These are phyloP conservation scores for Backusella liffmaniae DNA, from an alignment of 192 early-diverging fungal genomes.

Conservation along the genomic window DNA sequence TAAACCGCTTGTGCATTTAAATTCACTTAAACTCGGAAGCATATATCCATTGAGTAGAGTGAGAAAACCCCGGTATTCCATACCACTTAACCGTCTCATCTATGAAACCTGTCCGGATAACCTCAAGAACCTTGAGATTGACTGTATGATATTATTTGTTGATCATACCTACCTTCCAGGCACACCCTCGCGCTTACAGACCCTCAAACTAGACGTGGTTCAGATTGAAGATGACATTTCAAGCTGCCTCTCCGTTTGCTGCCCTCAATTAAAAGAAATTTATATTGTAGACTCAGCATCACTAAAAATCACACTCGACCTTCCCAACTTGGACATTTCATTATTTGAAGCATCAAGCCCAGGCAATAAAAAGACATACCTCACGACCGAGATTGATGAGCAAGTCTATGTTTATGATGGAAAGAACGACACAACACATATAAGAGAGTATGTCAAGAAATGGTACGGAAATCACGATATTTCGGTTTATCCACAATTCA, in stretches of 20 bases:
- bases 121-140: not conserved
- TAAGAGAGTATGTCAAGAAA: not conserved
- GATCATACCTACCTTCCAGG: not conserved
- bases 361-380: not conserved
- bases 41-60: no score
- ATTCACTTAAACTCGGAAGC: not conserved
- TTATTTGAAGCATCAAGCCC: not conserved
- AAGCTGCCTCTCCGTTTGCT: not conserved
- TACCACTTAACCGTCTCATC: not conserved
- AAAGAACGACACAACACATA: not conserved
- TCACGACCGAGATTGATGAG: not conserved
- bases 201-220: not conserved
- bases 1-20: not conserved
- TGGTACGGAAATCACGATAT: not conserved
- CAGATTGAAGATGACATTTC: not conserved
- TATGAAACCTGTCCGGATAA: not conserved
- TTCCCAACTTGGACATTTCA: not conserved
- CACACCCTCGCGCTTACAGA: not conserved
- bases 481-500: not conserved
- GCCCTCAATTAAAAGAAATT: not conserved
- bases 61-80: no score
- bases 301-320: not conserved
- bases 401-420: not conserved
- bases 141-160: not conserved
- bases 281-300: not conserved